A percentile compares a stretch with the other conserved stretches of the same genome.
Evolutionary conservation across 176 grass and related monocot species (phyloP).

Genomic region (Bromus sterilis): DNA sequence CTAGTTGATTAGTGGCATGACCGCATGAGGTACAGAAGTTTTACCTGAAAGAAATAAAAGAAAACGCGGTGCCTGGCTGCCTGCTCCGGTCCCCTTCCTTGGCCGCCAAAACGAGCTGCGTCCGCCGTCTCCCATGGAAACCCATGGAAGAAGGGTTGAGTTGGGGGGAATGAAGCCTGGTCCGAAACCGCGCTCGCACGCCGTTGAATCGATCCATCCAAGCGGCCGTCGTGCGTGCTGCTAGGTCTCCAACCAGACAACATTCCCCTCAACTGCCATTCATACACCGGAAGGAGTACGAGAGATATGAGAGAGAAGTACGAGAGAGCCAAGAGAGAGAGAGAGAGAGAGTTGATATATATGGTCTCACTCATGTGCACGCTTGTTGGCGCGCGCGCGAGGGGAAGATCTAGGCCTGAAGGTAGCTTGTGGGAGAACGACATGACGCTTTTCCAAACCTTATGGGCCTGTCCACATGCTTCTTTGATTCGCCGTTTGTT

Average conservation of each 20-base stretch:
- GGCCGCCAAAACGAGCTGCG: not conserved
- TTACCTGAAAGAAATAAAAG: not conserved
- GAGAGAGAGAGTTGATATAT: not conserved
- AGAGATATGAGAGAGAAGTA: not conserved
- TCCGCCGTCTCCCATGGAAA: not conserved
- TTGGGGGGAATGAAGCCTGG: constrained; percentile 99
- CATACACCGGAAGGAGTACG: not conserved
- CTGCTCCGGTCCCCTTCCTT: not conserved
- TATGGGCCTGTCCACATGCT: constrained; percentile 29
- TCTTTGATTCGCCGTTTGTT: constrained; percentile 25
- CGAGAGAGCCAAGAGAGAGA: not conserved
- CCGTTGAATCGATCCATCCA: not conserved
- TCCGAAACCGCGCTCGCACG: constrained; percentile 59
- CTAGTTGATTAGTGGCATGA: not conserved
- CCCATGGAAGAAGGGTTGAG: constrained; percentile 20
- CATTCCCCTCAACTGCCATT: constrained; percentile 88
- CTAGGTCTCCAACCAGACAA: constrained; percentile 86
- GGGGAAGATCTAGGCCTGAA: not conserved
- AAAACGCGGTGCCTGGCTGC: not conserved
- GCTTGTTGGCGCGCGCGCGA: not conserved
- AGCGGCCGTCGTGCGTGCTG: not conserved
- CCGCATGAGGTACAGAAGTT: not conserved
- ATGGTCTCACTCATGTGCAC: not conserved
- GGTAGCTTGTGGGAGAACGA: constrained; percentile 16
- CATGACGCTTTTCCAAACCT: constrained; percentile 36